phyloP scores from a whole-genome alignment of 345 rosid species.

The Linum usitatissimum region DNA sequence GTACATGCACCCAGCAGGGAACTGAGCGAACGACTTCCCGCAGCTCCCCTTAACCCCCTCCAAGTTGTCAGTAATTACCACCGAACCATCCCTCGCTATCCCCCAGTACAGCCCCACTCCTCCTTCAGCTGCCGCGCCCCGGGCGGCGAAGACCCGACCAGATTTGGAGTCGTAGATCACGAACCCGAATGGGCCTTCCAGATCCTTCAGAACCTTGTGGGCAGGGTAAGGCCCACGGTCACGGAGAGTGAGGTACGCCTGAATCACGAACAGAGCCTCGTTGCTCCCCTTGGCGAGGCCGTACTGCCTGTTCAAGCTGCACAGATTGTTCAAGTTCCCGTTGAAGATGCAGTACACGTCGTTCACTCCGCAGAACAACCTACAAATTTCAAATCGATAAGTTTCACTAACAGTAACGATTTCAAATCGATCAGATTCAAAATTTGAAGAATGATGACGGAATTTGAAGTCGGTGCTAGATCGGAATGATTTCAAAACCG shows the following conservation, averaged over 20 bases:
- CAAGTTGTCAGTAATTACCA: constrained; percentile 69
- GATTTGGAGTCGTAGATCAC: constrained; percentile 66
- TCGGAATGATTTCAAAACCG: too few species aligned
- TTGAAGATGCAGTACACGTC: constrained; percentile 70
- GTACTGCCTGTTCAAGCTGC: constrained; percentile 54
- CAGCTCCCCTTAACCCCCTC: constrained; percentile 71
- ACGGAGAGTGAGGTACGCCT: constrained; percentile 75
- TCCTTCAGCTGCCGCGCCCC: constrained; percentile 49
- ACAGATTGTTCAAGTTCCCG: constrained; percentile 62
- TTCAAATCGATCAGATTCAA: too few species aligned
- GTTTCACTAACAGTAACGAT: not conserved
- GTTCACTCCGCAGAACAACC: constrained; percentile 71
- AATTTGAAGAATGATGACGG: not conserved
- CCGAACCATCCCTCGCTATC: constrained; percentile 72
- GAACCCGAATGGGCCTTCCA: constrained; percentile 81
- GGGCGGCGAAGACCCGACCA: constrained; percentile 69
- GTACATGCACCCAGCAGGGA: constrained; percentile 80
- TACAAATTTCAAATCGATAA: constrained; percentile 9
- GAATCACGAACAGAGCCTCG: constrained; percentile 75
- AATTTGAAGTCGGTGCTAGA: too few species aligned
- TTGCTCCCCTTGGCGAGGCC: constrained; percentile 60
- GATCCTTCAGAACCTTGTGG: constrained; percentile 75
- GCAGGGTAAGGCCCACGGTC: constrained; percentile 97
- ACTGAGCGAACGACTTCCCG: constrained; percentile 92
- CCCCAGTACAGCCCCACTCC: constrained; percentile 84